A percentile compares a stretch with the other conserved stretches of the same genome.
These are phyloP conservation scores for Sabuloglossum arenarium DNA, from an alignment of 495 filamentous ascomycete species.

Conservation along the genomic window DNA sequence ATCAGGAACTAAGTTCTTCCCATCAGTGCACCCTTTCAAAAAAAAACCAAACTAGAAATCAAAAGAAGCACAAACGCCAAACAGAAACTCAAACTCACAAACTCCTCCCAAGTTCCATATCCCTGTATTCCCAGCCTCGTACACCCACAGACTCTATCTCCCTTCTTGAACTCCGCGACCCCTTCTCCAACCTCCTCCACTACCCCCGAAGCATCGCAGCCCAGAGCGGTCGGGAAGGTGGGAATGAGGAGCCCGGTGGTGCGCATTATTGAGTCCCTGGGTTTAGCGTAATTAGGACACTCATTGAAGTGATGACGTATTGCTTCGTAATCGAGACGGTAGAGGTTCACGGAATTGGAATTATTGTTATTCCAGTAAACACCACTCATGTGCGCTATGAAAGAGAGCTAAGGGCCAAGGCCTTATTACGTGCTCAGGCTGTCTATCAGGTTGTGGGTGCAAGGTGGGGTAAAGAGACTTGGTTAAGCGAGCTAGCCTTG, in stretches of 20 bases:
- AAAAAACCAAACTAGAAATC: background rate
- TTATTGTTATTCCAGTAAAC: too few species aligned
- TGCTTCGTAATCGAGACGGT: too few species aligned
- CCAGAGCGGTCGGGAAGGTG: slow-evolving; percentile 6
- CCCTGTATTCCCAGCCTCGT: slow-evolving; percentile 19
- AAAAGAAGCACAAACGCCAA: too few species aligned
- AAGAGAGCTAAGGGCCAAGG: too few species aligned
- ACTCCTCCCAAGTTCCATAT: slow-evolving; percentile 25
- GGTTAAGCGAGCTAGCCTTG: too few species aligned
- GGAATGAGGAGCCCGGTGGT: background rate
- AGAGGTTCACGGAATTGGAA: too few species aligned
- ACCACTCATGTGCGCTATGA: too few species aligned
- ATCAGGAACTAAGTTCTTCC: slow-evolving; percentile 17
- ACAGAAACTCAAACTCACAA: slow-evolving; percentile 2
- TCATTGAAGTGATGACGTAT: too few species aligned
- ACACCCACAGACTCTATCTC: slow-evolving; percentile 18
- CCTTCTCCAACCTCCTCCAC: background rate
- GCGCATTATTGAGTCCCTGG: background rate
- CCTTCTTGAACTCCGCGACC: background rate
- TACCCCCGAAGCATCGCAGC: slow-evolving; percentile 8
- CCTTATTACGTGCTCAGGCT: too few species aligned
- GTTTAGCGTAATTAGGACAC: too few species aligned
- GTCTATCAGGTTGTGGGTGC: too few species aligned
- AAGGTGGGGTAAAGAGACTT: too few species aligned
- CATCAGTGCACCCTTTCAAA: background rate